Evolutionary conservation across 1,284 basidiomycete genomes (phyloP).

Genomic region (Cryptococcus depauperatus): DNA sequence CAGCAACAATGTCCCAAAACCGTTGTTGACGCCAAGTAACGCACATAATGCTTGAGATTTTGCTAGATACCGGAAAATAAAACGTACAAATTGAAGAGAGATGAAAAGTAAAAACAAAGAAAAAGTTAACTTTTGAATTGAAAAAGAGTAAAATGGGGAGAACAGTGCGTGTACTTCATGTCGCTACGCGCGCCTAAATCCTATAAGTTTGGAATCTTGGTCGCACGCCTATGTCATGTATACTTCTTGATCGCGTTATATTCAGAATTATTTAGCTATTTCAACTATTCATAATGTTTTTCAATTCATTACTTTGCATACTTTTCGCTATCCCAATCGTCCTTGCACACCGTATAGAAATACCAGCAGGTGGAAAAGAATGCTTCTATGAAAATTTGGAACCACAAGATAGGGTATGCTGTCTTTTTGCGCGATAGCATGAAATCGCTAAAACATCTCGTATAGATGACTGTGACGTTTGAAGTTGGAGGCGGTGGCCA

Average conservation of each 20-base stretch:
- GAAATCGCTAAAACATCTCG: no score
- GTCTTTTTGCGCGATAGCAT: not conserved
- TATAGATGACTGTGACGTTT: conserved; percentile 98
- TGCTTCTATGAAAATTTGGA: conserved; percentile 99
- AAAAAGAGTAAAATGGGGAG: not conserved
- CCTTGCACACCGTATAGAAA: conserved; percentile 49
- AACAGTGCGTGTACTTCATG: not conserved
- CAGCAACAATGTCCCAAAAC: conserved; percentile 3
- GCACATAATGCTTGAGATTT: no score
- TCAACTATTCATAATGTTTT: conserved; percentile 4
- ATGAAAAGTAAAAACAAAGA: not conserved
- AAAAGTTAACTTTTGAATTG: not conserved
- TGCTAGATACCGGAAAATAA: no score
- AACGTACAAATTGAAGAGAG: no score
- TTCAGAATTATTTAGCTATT: not conserved
- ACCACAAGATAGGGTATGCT: conserved; percentile 75
- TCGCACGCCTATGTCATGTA: not conserved
- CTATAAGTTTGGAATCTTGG: not conserved
- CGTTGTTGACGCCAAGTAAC: no score
- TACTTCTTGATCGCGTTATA: not conserved
- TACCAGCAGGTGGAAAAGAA: conserved; percentile 73
- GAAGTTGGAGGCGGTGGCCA: conserved; percentile 91
- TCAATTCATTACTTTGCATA: conserved; percentile 9
- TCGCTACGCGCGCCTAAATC: not conserved
- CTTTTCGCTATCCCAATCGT: conserved; percentile 21